phyloP scores from a whole-genome alignment of 345 rosid species.

The Aegle marmelos region DNA sequence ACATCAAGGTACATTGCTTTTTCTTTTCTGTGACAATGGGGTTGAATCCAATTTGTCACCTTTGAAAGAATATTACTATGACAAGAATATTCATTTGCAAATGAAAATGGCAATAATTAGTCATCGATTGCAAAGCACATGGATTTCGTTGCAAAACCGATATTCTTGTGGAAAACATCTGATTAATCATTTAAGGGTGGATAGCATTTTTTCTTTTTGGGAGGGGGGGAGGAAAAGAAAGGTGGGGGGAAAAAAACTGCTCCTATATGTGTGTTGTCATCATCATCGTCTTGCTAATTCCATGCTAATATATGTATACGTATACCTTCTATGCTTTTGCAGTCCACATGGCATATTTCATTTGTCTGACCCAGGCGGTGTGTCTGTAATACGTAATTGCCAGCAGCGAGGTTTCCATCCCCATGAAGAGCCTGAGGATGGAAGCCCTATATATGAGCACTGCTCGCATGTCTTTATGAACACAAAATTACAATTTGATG shows the following conservation, averaged over 20 bases:
- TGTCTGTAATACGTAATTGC: conserved; percentile 82
- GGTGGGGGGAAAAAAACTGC: background rate
- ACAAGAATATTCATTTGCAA: background rate
- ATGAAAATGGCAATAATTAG: background rate
- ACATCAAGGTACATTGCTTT: conserved; percentile 47
- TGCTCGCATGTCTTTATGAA: conserved; percentile 94
- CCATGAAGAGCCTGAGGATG: conserved; percentile 83
- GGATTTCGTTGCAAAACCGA: background rate
- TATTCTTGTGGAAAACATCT: background rate
- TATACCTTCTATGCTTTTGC: conserved; percentile 10
- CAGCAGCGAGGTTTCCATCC: conserved; percentile 98
- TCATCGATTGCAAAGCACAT: background rate
- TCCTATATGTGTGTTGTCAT: background rate
- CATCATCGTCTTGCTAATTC: background rate
- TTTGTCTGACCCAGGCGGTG: conserved; percentile 89
- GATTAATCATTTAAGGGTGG: background rate
- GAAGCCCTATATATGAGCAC: conserved; percentile 83
- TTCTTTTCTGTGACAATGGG: background rate
- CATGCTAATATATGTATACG: background rate
- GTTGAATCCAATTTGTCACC: conserved; percentile 6
- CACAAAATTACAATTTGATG: conserved; percentile 54
- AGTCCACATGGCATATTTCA: conserved; percentile 96
- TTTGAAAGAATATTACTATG: background rate
- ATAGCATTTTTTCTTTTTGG: too few species aligned
- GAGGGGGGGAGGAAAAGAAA: too few species aligned